These are phyloP conservation scores for Pythium plurisporium DNA, from an alignment of 352 stramenopile genomes.

Conservation along the genomic window DNA sequence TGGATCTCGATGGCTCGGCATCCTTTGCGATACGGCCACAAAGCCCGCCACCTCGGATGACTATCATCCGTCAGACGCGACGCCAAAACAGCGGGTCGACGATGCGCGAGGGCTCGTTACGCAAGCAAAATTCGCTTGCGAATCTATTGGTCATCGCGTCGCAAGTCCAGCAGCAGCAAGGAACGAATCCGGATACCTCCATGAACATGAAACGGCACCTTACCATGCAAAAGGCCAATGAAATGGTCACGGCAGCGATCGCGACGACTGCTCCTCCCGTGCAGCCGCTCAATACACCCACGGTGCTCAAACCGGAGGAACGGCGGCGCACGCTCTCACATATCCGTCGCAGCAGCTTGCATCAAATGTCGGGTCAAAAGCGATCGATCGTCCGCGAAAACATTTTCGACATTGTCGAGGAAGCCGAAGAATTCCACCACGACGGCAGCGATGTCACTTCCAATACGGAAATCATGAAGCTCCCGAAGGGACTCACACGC, in stretches of 20 bases:
- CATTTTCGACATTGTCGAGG: slow-evolving; percentile 77
- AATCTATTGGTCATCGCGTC: slow-evolving; percentile 25
- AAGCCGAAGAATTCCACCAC: slow-evolving; percentile 35
- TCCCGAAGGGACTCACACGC: slow-evolving; percentile 63
- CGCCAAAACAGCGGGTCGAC: slow-evolving; percentile 19
- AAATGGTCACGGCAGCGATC: slow-evolving; percentile 29
- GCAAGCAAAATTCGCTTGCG: slow-evolving; percentile 26
- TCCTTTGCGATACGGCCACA: neutral
- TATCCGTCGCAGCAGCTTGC: slow-evolving; percentile 34
- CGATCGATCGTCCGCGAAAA: slow-evolving; percentile 57
- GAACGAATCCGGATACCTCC: slow-evolving; percentile 21
- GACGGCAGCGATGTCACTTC: slow-evolving; percentile 2
- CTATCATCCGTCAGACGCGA: slow-evolving; percentile 20
- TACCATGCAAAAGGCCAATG: slow-evolving; percentile 25
- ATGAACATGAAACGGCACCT: slow-evolving; percentile 21
- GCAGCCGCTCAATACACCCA: neutral
- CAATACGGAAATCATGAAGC: slow-evolving; percentile 68
- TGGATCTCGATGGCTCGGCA: neutral
- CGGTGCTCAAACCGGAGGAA: slow-evolving; percentile 21
- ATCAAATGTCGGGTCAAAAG: slow-evolving; percentile 24
- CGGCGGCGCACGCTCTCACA: slow-evolving; percentile 32
- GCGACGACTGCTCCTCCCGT: slow-evolving; percentile 15
- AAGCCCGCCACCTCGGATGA: slow-evolving; percentile 9
- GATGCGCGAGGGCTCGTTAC: neutral
- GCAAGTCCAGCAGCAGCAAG: neutral